Percentiles rank a stretch among this genome's conserved stretches.
phyloP scores from a whole-genome alignment of 306 rosid genomes.

The Trifolium dubium region DNA sequence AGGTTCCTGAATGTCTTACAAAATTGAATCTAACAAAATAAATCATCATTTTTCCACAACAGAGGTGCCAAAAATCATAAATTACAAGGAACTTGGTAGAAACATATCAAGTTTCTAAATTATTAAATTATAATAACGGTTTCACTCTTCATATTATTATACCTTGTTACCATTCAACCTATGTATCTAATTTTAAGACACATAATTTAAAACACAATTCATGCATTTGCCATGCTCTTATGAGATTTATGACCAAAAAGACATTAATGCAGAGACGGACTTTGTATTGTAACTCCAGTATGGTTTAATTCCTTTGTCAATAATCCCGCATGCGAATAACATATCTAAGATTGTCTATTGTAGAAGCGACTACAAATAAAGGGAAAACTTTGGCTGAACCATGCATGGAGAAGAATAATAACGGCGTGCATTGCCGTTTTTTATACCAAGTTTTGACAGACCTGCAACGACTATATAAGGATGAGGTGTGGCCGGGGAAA shows the following conservation, averaged over 20 bases:
- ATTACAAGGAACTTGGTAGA: background rate
- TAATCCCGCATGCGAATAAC: conserved; percentile 92
- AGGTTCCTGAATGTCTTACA: background rate
- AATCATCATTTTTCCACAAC: background rate
- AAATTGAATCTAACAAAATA: background rate
- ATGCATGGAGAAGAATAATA: too few species aligned
- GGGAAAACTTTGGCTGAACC: too few species aligned
- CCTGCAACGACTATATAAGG: too few species aligned
- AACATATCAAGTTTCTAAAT: conserved; percentile 24
- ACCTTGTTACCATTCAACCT: too few species aligned
- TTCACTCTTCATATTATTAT: too few species aligned
- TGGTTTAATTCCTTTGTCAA: conserved; percentile 70
- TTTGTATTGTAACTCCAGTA: conserved; percentile 85
- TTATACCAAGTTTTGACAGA: too few species aligned
- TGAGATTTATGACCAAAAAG: conserved; percentile 20
- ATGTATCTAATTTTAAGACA: too few species aligned
- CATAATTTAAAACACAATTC: conserved; percentile 14
- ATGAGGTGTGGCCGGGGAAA: too few species aligned
- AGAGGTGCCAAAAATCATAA: conserved; percentile 16
- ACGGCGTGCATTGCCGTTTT: too few species aligned
- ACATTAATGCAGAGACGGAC: conserved; percentile 36
- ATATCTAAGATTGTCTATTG: conserved; percentile 88
- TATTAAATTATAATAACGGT: too few species aligned
- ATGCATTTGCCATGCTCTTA: background rate
- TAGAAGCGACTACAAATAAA: too few species aligned